Conservation (phyloP, 768 basidiomycete species). For the Naganishia kalamii region DNA sequence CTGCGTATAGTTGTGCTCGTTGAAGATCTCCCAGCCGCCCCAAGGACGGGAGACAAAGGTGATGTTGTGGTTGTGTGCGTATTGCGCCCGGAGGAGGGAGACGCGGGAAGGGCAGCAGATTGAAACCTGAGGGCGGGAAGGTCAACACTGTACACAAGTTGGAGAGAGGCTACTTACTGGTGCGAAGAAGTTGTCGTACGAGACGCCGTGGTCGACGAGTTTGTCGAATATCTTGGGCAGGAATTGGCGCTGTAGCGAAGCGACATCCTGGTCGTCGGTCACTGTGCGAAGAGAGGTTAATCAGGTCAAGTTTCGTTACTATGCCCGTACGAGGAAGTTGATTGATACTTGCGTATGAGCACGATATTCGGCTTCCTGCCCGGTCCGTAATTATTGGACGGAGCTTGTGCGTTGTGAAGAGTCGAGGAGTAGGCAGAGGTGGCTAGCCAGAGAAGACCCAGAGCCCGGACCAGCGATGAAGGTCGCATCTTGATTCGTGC, state of each 20-base stretch:
- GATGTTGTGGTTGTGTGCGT: constrained; percentile 24
- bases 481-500: too few relatives aligned
- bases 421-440: too few relatives aligned
- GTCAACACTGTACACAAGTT: neutral
- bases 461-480: too few relatives aligned
- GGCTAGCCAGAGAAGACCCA: too few relatives aligned
- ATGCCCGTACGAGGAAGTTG: neutral
- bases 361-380: neutral
- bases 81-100: constrained; percentile 20
- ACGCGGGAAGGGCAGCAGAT: constrained; percentile 24
- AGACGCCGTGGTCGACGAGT: constrained; percentile 18
- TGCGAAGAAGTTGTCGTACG: constrained; percentile 20
- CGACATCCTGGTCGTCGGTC: constrained; percentile 8
- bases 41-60: constrained; percentile 21
- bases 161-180: neutral
- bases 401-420: too few relatives aligned
- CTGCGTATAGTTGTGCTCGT: constrained; percentile 11
- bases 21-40: constrained; percentile 27
- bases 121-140: constrained; percentile 2
- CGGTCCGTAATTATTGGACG: too few relatives aligned
- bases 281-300: neutral
- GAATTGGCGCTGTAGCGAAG: neutral
- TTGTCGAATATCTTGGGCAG: neutral
- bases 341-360: neutral
- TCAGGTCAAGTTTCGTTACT: neutral